phyloP scores from a whole-genome alignment of 129 eudicot species.

The Helianthus tuberosus region DNA sequence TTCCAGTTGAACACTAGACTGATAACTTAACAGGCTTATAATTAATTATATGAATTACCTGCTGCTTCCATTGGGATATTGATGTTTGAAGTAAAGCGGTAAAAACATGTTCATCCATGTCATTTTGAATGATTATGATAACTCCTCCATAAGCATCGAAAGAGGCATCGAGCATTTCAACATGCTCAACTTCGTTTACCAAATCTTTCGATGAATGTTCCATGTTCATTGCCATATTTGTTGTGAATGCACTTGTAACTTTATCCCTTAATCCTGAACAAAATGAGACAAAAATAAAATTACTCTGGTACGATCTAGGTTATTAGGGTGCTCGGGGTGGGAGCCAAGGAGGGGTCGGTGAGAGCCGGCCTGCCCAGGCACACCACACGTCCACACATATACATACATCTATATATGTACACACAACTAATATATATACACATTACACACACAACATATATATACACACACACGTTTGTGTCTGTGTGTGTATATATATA shows the following conservation, averaged over 20 bases:
- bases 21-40: too few species aligned
- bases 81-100: slow-evolving; percentile 49
- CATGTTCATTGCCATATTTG: slow-evolving; percentile 20
- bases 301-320: background rate
- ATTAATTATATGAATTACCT: too few species aligned
- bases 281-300: background rate
- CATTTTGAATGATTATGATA: slow-evolving; percentile 36
- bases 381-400: too few species aligned
- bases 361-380: too few species aligned
- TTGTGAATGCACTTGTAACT: background rate
- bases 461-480: too few species aligned
- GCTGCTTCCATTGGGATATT: slow-evolving; percentile 43
- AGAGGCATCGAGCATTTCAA: slow-evolving; percentile 36
- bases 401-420: too few species aligned
- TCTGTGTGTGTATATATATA: too few species aligned
- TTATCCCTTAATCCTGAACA: slow-evolving; percentile 16
- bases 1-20: background rate
- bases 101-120: slow-evolving; percentile 41
- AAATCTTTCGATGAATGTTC: slow-evolving; percentile 23
- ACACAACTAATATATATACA: too few species aligned
- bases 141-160: slow-evolving; percentile 55
- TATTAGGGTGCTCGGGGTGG: background rate
- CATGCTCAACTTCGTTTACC: slow-evolving; percentile 24
- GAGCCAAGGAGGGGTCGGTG: too few species aligned
- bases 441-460: too few species aligned